Conservation (phyloP, 179 eudicot species). For the Spinacia oleracea region DNA sequence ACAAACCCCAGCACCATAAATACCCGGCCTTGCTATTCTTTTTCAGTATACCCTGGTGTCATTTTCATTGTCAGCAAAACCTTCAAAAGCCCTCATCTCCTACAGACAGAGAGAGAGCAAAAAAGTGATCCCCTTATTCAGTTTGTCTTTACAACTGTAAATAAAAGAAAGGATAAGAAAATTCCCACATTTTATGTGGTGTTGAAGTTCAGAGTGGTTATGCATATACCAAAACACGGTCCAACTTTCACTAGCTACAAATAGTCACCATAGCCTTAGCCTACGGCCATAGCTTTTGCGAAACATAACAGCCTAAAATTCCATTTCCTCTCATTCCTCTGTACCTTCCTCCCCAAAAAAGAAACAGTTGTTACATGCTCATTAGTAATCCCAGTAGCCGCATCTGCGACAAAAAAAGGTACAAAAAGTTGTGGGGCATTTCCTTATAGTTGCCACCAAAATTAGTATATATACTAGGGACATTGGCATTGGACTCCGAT, state of each 20-base stretch:
- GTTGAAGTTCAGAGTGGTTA: slow-evolving; percentile 17
- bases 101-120: neutral
- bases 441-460: slow-evolving; percentile 10
- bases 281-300: slow-evolving; percentile 11
- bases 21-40: slow-evolving; percentile 18
- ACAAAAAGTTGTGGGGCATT: slow-evolving; percentile 20
- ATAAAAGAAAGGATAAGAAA: neutral
- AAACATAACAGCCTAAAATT: slow-evolving; percentile 4
- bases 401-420: slow-evolving; percentile 23
- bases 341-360: slow-evolving; percentile 4
- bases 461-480: slow-evolving; percentile 24
- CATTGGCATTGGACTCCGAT: slow-evolving; percentile 17
- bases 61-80: slow-evolving; percentile 21
- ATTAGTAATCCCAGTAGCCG: slow-evolving; percentile 32
- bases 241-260: slow-evolving; percentile 13
- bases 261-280: neutral
- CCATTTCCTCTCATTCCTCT: slow-evolving; percentile 8
- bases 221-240: slow-evolving; percentile 22
- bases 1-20: slow-evolving; percentile 19
- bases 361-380: slow-evolving; percentile 20
- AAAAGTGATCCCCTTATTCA: neutral
- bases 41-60: slow-evolving; percentile 18
- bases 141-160: slow-evolving; percentile 27
- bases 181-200: slow-evolving; percentile 14
- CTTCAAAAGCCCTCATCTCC: slow-evolving; percentile 12